Evolutionary conservation across 2,329 filamentous ascomycete genomes (phyloP).

Genomic region (Sporothrix euskadiensis): DNA sequence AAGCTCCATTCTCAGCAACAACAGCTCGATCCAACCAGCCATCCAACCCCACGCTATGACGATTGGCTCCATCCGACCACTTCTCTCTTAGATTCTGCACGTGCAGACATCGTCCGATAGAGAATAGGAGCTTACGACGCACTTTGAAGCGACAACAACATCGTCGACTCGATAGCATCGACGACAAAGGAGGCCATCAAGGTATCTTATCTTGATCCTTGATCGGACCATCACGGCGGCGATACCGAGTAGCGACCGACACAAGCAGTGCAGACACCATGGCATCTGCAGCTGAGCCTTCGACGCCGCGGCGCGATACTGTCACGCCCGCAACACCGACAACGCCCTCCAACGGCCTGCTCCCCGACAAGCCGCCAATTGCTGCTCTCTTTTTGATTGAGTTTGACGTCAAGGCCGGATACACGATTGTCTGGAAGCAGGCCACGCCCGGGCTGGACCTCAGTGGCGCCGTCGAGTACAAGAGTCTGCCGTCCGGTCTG

Average conservation of each 20-base stretch:
- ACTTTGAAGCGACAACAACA: not conserved
- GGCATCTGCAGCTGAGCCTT: not conserved
- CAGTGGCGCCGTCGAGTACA: slow-evolving; percentile 91
- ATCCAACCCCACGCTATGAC: not conserved
- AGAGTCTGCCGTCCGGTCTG: slow-evolving; percentile 88
- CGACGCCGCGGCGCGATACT: not conserved
- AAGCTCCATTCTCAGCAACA: not conserved
- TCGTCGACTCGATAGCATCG: not conserved
- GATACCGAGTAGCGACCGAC: not conserved
- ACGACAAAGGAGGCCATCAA: not conserved
- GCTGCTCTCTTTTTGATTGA: slow-evolving; percentile 84
- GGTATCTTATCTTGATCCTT: not conserved
- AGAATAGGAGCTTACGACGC: not conserved
- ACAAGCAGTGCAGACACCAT: not conserved
- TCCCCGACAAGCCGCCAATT: slow-evolving; percentile 59
- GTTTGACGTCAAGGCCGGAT: slow-evolving; percentile 91
- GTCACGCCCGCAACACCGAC: not conserved
- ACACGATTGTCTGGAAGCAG: slow-evolving; percentile 86
- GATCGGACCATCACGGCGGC: not conserved
- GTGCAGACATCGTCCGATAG: not conserved
- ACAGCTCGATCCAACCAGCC: not conserved
- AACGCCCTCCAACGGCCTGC: slow-evolving; percentile 27
- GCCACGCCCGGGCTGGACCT: slow-evolving; percentile 69
- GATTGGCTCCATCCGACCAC: not conserved
- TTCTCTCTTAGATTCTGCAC: slow-evolving; percentile 8